These are phyloP conservation scores for Tylopilus sp. DNA, from an alignment of 768 basidiomycete genomes.

Conservation along the genomic window DNA sequence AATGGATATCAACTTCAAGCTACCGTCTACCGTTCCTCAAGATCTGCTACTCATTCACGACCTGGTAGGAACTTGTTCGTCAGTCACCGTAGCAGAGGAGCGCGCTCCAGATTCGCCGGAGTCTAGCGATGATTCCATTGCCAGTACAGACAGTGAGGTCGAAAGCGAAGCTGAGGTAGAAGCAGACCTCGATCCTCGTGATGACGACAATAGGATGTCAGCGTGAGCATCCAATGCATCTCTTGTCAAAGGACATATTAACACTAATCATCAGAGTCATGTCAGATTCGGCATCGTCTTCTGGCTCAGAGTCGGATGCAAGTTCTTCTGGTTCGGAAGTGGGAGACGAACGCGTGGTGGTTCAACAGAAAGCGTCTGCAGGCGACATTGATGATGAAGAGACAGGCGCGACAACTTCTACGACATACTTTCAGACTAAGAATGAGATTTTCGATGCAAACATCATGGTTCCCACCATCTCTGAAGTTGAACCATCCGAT, in stretches of 20 bases:
- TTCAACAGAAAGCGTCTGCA: conserved; percentile 7
- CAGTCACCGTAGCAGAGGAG: not conserved
- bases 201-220: conserved; percentile 34
- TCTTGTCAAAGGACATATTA: conserved; percentile 10
- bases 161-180: conserved; percentile 75
- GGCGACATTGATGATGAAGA: conserved; percentile 53
- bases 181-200: conserved; percentile 49
- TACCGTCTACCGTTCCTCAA: conserved; percentile 62
- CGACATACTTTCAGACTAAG: conserved; percentile 58
- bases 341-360: conserved; percentile 4
- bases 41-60: conserved; percentile 74
- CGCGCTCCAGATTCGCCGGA: conserved; percentile 2
- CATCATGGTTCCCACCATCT: conserved; percentile 58
- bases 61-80: conserved; percentile 43
- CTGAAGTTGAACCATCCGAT: conserved; percentile 62
- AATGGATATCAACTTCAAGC: conserved; percentile 46
- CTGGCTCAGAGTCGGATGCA: conserved; percentile 30
- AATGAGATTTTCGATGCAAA: conserved; percentile 64
- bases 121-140: conserved; percentile 44
- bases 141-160: conserved; percentile 49
- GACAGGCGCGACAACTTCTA: conserved; percentile 34
- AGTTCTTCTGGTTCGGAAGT: conserved; percentile 20
- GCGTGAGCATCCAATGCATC: conserved; percentile 17
- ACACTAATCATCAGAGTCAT: conserved; percentile 24
- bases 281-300: conserved; percentile 38